Conservation (phyloP, 495 filamentous ascomycete species). For the Talaromyces trachyspermus region DNA sequence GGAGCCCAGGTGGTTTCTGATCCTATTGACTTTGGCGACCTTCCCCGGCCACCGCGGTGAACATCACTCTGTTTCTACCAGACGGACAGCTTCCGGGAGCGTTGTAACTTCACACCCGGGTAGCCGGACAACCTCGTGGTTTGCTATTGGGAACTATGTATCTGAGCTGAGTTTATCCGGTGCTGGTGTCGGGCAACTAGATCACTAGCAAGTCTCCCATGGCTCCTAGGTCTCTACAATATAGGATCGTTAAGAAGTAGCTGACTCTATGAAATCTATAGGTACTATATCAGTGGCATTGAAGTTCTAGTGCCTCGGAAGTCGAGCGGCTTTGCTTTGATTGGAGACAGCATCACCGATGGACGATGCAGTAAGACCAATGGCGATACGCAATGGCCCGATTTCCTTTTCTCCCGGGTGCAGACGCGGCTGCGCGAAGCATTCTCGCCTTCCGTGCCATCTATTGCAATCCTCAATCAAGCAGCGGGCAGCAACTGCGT, state of each 20-base stretch:
- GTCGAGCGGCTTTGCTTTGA: constrained; percentile 45
- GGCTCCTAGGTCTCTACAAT: too few relatives aligned
- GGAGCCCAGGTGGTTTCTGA: constrained; percentile 56
- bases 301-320: constrained; percentile 47
- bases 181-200: neutral
- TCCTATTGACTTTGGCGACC: constrained; percentile 48
- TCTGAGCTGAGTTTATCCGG: constrained; percentile 23
- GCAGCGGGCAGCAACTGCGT: constrained; percentile 69
- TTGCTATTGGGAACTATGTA: constrained; percentile 47
- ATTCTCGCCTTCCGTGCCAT: constrained; percentile 32
- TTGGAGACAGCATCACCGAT: constrained; percentile 72
- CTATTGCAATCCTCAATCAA: constrained; percentile 57
- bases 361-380: constrained; percentile 58
- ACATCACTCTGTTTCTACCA: constrained; percentile 51
- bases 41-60: constrained; percentile 40
- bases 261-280: constrained; percentile 13
- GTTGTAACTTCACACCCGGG: constrained; percentile 63
- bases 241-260: too few relatives aligned
- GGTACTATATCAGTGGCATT: constrained; percentile 55
- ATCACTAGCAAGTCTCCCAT: neutral
- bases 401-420: constrained; percentile 52
- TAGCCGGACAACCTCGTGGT: constrained; percentile 57
- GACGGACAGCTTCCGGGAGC: constrained; percentile 47
- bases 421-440: constrained; percentile 39
- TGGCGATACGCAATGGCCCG: constrained; percentile 64